phyloP scores from a whole-genome alignment of 306 rosid species.

The Vigna hirtella region DNA sequence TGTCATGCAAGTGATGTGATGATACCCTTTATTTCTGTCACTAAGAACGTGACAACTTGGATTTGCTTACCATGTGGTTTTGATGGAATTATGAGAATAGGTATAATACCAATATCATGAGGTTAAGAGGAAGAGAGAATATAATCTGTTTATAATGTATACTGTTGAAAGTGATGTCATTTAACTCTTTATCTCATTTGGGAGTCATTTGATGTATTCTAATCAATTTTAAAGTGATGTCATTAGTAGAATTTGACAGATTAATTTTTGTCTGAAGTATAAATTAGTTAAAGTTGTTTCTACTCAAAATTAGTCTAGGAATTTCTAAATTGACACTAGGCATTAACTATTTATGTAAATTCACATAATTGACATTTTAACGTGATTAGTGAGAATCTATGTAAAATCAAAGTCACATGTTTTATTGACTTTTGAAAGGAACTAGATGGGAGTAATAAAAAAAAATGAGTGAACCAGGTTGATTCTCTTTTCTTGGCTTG shows the following conservation, averaged over 20 bases:
- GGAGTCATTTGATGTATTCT: neutral
- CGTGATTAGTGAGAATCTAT: too few relatives aligned
- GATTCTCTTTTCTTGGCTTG: constrained; percentile 6
- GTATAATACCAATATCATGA: neutral
- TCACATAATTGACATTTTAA: too few relatives aligned
- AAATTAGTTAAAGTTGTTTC: too few relatives aligned
- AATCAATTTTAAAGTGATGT: neutral
- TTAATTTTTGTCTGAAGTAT: too few relatives aligned
- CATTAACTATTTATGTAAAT: too few relatives aligned
- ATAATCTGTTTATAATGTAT: neutral
- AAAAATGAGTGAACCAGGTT: neutral
- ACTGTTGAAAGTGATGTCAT: neutral
- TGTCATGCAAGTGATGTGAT: constrained; percentile 17
- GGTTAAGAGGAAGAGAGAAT: constrained; percentile 7
- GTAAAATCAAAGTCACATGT: too few relatives aligned
- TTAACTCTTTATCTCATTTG: neutral
- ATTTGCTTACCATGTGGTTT: constrained; percentile 1
- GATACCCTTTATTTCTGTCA: neutral
- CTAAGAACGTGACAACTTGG: constrained; percentile 8
- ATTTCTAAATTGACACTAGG: too few relatives aligned
- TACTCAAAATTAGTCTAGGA: too few relatives aligned
- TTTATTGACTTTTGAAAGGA: neutral
- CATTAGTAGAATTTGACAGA: too few relatives aligned
- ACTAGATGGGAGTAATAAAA: too few relatives aligned
- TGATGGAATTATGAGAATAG: constrained; percentile 1